Conservation (phyloP, 495 filamentous ascomycete genomes). For the Penicillium steckii region DNA sequence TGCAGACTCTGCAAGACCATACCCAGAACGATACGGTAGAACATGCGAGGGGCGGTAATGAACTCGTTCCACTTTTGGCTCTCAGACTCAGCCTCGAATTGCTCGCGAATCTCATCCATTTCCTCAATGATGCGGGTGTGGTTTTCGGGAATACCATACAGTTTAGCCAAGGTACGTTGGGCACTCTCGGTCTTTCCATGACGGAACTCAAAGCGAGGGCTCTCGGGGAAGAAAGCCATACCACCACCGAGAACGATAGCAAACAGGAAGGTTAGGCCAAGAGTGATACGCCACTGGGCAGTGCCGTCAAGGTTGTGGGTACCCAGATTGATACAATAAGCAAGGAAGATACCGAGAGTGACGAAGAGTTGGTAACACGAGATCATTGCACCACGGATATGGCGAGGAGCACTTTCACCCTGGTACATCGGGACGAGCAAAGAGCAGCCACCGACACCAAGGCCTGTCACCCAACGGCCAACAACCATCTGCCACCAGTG, state of each 20-base stretch:
- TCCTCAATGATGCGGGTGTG: conserved; percentile 65
- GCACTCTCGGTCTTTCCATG: conserved; percentile 62
- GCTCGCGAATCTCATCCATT: conserved; percentile 61
- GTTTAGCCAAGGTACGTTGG: conserved; percentile 60
- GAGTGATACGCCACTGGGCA: conserved; percentile 75
- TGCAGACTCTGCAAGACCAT: conserved; percentile 68
- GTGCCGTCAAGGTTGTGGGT: conserved; percentile 50
- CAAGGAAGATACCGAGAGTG: conserved; percentile 79
- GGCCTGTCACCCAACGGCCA: conserved; percentile 59
- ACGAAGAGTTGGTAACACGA: conserved; percentile 84
- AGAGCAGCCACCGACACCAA: conserved; percentile 68
- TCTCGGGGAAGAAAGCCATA: conserved; percentile 71
- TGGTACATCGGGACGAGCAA: conserved; percentile 74
- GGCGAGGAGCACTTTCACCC: conserved; percentile 64
- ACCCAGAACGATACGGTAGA: conserved; percentile 67
- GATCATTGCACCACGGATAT: conserved; percentile 67
- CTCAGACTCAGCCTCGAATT: conserved; percentile 55
- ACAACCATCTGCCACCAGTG: conserved; percentile 56
- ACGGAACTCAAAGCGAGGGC: conserved; percentile 67
- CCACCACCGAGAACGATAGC: conserved; percentile 69
- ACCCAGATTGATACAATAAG: conserved; percentile 77
- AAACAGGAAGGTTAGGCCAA: conserved; percentile 74
- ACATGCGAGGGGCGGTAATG: conserved; percentile 69
- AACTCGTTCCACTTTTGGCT: conserved; percentile 65
- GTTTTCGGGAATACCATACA: conserved; percentile 68